Evolutionary conservation across 2,329 filamentous ascomycete genomes (phyloP).

Genomic region (Sclerotinia glacialis): DNA sequence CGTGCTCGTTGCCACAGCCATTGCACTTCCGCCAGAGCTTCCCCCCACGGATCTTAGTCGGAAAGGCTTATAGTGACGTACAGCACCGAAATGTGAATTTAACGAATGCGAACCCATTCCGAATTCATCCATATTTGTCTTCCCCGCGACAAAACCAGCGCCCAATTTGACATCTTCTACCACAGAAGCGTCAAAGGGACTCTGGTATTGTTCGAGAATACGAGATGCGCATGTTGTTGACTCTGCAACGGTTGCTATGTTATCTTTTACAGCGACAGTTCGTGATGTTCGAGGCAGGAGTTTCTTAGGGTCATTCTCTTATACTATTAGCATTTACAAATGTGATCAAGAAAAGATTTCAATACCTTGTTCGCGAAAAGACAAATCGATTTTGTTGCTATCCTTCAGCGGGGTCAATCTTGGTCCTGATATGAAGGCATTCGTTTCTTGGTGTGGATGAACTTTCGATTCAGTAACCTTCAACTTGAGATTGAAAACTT

Average conservation of each 20-base stretch:
- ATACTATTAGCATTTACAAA: constrained; percentile 2
- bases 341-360: neutral
- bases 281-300: neutral
- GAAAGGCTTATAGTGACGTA: constrained; percentile 40
- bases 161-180: constrained; percentile 62
- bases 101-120: constrained; percentile 87
- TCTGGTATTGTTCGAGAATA: constrained; percentile 67
- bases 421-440: constrained; percentile 23
- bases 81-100: constrained; percentile 64
- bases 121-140: constrained; percentile 94
- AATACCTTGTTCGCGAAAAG: neutral
- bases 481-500: neutral
- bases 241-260: constrained; percentile 63
- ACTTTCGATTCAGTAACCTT: neutral
- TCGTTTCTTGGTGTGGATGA: constrained; percentile 9
- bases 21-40: constrained; percentile 90
- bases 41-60: constrained; percentile 65
- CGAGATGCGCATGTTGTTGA: constrained; percentile 81
- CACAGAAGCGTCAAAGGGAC: constrained; percentile 81
- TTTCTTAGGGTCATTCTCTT: neutral
- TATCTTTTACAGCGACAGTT: constrained; percentile 63
- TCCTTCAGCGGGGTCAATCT: neutral
- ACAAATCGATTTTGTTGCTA: neutral
- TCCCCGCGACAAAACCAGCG: constrained; percentile 64
- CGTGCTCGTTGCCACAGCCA: constrained; percentile 67